Percentiles rank a stretch among this genome's conserved stretches.
Conservation (phyloP, 2,329 filamentous ascomycete genomes). For the Arthrobotrys sinensis region DNA sequence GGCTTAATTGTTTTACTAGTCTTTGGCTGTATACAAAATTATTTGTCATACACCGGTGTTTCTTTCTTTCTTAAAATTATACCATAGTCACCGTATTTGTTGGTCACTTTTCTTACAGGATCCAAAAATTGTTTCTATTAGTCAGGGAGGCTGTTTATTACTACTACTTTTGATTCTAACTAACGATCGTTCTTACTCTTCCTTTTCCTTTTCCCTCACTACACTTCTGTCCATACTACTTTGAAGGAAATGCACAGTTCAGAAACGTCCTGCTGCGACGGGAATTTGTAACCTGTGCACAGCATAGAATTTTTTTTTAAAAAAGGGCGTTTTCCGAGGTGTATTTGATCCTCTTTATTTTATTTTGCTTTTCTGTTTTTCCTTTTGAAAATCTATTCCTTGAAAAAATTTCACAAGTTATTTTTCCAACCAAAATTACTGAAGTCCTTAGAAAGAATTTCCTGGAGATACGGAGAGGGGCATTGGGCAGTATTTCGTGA, state of each 20-base stretch:
- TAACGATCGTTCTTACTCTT: constrained; percentile 13
- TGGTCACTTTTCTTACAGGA: constrained; percentile 22
- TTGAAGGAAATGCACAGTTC: constrained; percentile 20
- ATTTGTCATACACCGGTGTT: constrained; percentile 57
- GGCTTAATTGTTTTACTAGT: constrained; percentile 8
- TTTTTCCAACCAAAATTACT: too few relatives aligned
- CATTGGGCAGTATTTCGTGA: constrained; percentile 56
- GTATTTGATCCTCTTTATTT: background rate
- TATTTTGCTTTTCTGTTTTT: constrained; percentile 13
- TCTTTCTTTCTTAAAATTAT: constrained; percentile 47
- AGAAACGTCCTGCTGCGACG: constrained; percentile 32
- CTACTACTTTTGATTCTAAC: constrained; percentile 20
- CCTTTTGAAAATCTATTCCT: constrained; percentile 32
- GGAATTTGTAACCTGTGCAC: constrained; percentile 37
- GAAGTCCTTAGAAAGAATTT: constrained; percentile 8
- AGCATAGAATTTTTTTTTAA: constrained; percentile 46
- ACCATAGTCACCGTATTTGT: constrained; percentile 58
- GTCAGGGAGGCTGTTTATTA: constrained; percentile 44
- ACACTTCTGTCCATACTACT: constrained; percentile 20
- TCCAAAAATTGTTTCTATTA: constrained; percentile 36
- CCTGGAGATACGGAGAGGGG: constrained; percentile 22
- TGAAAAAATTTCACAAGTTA: constrained; percentile 17
- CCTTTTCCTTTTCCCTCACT: background rate
- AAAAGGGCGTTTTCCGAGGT: background rate
- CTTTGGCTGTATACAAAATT: constrained; percentile 56